These are phyloP conservation scores for Ascochyta clinopodiicola DNA, from an alignment of 2,329 filamentous ascomycete species.

Conservation along the genomic window DNA sequence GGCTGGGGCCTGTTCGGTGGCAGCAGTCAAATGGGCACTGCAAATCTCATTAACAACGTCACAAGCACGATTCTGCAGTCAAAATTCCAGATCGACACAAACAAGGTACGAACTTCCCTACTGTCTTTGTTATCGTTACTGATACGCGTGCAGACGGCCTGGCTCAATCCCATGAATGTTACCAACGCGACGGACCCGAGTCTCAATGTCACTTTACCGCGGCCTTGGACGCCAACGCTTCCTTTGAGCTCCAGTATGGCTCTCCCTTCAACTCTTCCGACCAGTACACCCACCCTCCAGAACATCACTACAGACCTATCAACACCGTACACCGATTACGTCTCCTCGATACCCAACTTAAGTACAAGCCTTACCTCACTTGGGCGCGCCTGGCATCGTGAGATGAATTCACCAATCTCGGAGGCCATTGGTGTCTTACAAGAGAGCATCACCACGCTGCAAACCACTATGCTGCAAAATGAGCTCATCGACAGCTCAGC, in stretches of 20 bases:
- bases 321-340: conserved; percentile 39
- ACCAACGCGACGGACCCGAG: conserved; percentile 7
- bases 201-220: conserved; percentile 15
- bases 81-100: conserved; percentile 41
- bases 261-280: conserved; percentile 20
- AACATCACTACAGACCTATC: conserved; percentile 30
- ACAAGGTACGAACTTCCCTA: conserved; percentile 29
- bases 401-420: conserved; percentile 46
- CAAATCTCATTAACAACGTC: conserved; percentile 43
- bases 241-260: conserved; percentile 25
- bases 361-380: conserved; percentile 38
- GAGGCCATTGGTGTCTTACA: conserved; percentile 40
- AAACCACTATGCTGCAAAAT: conserved; percentile 35
- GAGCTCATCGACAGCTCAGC: conserved; percentile 34
- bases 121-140: background rate
- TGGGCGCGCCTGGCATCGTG: conserved; percentile 45
- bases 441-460: conserved; percentile 38
- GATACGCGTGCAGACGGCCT: conserved; percentile 22
- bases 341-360: conserved; percentile 36
- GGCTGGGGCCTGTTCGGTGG: conserved; percentile 32
- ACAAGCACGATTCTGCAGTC: conserved; percentile 38
- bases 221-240: conserved; percentile 21
- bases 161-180: conserved; percentile 20
- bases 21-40: conserved; percentile 34
- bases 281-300: conserved; percentile 18